Base-by-base conservation (phyloP, 2,329 filamentous ascomycete genomes). In the Apiospora koreana region DNA sequence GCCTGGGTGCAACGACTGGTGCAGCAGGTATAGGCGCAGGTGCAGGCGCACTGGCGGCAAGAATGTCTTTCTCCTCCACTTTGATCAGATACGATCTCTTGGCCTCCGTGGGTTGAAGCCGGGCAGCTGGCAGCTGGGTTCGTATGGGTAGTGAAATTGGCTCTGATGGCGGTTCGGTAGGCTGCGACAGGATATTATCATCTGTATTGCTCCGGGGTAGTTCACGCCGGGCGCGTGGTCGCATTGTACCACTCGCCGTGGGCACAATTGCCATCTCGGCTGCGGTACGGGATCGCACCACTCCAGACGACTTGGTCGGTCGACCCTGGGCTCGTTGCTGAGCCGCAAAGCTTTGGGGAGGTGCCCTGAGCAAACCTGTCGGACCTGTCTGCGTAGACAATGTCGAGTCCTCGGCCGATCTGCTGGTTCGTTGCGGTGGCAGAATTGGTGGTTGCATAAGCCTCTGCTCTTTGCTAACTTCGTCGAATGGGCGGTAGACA, bases 321-420 rank as follows among this genome's bases (percentile, higher is more conserved):
- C 84, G 84, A 73, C 83, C 83, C 72, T 89, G 88, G 31, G 88
- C 87, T 73, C 89, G 82, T 74, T 92, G 89, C 74, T 92, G 89
- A 3, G 89, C 89, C 16, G 89, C 89, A 78, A 91, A 92, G 76
- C 89, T 92, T 76, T 91, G 89, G 12, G 88, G 88, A 2, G 85
- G 87, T 45, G 84, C 86, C 45, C 85, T 83, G 28, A 89, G 77
- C 6, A 89, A 79, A 5, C 83, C 83, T 0, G 82, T 79, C 0
- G 83, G 80, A 1, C 78, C 77, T 67, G 79, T 79, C 71, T 83
- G 81, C 4, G 78, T 74, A 50, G 58, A 43, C 54, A 75, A 67
- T 9, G 76, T 73, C 14, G 76, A 75, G 54, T 80, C 79, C 42
- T 85, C 82, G 42, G 83, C 81, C 12, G 77, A 75, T 41, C 75